Conservation (phyloP, 257 asterid species). For the Parsonsia alboflavescens region DNA sequence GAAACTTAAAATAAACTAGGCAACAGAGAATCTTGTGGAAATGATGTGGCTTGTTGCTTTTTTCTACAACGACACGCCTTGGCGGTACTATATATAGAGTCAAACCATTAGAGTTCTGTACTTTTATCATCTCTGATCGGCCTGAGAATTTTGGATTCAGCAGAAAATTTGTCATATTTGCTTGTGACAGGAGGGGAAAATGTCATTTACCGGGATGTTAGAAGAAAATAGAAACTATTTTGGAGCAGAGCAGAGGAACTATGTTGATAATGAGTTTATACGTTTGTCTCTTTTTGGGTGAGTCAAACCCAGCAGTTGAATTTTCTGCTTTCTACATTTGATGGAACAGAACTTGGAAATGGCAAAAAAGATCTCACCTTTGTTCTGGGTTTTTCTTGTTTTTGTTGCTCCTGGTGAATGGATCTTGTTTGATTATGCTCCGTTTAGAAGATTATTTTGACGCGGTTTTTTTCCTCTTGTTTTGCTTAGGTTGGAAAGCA, state of each 20-base stretch:
- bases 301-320: neutral
- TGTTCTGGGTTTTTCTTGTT: neutral
- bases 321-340: neutral
- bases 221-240: neutral
- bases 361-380: neutral
- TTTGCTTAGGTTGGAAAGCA: neutral
- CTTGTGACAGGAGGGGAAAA: neutral
- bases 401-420: neutral
- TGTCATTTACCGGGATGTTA: conserved; percentile 1
- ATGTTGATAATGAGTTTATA: neutral
- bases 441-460: neutral
- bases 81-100: neutral
- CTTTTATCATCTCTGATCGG: neutral
- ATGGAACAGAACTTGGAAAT: neutral
- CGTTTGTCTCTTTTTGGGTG: neutral
- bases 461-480: neutral
- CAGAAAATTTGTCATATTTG: neutral
- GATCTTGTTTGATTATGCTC: neutral
- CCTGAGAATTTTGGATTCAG: neutral
- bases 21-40: neutral
- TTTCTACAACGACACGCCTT: neutral
- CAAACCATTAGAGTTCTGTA: neutral
- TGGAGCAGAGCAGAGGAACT: neutral
- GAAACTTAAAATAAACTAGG: neutral
- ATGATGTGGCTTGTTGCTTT: neutral